These are phyloP conservation scores for Neurospora sp. DNA, from an alignment of 495 filamentous ascomycete species.

Conservation along the genomic window DNA sequence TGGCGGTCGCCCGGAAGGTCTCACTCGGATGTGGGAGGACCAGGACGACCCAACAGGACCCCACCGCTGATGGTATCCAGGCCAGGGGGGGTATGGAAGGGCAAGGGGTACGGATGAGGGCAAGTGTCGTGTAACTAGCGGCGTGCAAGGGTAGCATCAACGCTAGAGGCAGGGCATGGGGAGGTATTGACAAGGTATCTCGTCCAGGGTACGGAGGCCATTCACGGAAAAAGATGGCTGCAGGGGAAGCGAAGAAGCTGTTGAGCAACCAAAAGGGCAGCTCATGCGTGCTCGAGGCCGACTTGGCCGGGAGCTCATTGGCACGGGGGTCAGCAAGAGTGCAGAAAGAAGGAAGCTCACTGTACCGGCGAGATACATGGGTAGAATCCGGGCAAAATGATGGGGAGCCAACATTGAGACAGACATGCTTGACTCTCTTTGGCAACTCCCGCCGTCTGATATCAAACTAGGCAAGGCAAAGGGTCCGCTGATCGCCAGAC, in stretches of 20 bases:
- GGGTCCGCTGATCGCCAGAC: slow-evolving; percentile 9
- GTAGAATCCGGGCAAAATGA: slow-evolving; percentile 4
- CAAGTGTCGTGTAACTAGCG: background rate
- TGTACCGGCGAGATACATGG: slow-evolving; percentile 10
- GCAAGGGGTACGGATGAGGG: background rate
- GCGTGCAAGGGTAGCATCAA: background rate
- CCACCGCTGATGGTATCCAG: slow-evolving; percentile 13
- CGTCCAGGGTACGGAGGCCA: slow-evolving; percentile 9
- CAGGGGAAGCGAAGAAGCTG: slow-evolving; percentile 17
- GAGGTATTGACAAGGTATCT: slow-evolving; percentile 18
- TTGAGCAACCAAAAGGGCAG: slow-evolving; percentile 27
- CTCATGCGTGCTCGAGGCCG: slow-evolving; percentile 21
- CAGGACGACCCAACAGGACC: slow-evolving; percentile 17
- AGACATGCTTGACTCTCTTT: slow-evolving; percentile 14
- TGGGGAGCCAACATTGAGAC: slow-evolving; percentile 1
- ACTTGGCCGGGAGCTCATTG: slow-evolving; percentile 18
- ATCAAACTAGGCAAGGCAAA: slow-evolving; percentile 2
- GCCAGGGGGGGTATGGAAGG: background rate
- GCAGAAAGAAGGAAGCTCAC: slow-evolving; percentile 16
- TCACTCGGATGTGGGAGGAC: slow-evolving; percentile 25
- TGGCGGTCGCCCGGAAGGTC: slow-evolving; percentile 31
- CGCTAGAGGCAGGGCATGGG: slow-evolving; percentile 8
- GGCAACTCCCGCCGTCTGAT: slow-evolving; percentile 8
- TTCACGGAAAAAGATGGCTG: slow-evolving; percentile 21
- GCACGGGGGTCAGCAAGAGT: slow-evolving; percentile 16